Base-by-base conservation (phyloP, 139 green algal species). In the Chlamydomonas eustigma region DNA sequence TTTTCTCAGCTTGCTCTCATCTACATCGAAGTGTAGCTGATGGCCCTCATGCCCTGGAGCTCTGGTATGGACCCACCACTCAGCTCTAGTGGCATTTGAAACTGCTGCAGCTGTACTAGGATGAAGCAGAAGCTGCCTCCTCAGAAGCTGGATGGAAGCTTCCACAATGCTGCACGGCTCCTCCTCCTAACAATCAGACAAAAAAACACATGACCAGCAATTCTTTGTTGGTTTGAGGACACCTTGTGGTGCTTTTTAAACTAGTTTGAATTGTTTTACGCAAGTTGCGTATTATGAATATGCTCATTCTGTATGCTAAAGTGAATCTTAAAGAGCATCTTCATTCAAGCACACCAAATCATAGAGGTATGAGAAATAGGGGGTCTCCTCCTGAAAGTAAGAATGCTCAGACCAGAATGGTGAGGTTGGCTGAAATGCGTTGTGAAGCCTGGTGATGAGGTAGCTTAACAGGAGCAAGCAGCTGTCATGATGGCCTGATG, bases 1-100 rank as follows among this genome's bases (percentile, higher is more conserved):
- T 28, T 70, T 8, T 6, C 63, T 31, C 63, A 70, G 30, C 28
- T 22, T 22, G n/a, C n/a, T 70, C 28, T 70, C 63, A 22, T 70
- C 28, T 6, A 70, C 63, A 70, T 70, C 63, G 18, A 70, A 70
- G 30, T 70, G 63, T 28, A 70, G 63, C 63, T 70, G 63, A 22
- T 70, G 63, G 30, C 6, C 6, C 12, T 5, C 6, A 28, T 35
- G n/a, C 6, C 63, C 63, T 8, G 63, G 63, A 6, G 18, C 8
- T 22, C 63, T 22, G 8, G 30, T 70, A 22, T 70, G 63, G 24
- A 28, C 63, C 63, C 63, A 70, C 63, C 63, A 70, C 28, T 70
- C 25, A 22, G 63, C 63, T 8, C 28, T 22, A 28, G n/a, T 70
- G n/a, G 30, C 63, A 32, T 8, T 28, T 22, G 25, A 22, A 6